phyloP scores from a whole-genome alignment of 179 eudicot species.

The Spergularia azorica region DNA sequence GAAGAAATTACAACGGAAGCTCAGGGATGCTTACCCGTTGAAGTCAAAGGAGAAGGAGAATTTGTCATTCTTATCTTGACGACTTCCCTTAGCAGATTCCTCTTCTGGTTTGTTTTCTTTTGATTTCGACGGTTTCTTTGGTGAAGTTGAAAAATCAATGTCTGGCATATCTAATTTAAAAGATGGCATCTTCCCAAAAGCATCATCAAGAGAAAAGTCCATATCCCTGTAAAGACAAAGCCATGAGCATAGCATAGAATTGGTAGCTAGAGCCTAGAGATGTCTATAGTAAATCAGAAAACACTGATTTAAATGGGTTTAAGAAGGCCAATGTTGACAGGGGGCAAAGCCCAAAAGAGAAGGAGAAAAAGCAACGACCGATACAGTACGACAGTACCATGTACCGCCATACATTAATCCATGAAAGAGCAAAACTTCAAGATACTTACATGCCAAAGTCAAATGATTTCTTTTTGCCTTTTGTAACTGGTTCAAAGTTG shows the following conservation, averaged over 20 bases:
- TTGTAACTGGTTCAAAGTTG: constrained; percentile 58
- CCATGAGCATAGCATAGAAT: constrained; percentile 7
- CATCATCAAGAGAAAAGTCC: constrained; percentile 78
- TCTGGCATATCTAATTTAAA: constrained; percentile 74
- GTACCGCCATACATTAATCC: not conserved
- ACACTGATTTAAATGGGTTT: not conserved
- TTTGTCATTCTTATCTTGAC: constrained; percentile 45
- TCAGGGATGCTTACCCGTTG: constrained; percentile 51
- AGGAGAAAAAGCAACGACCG: constrained; percentile 3
- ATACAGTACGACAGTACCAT: not conserved
- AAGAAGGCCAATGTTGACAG: not conserved
- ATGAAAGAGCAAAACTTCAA: constrained; percentile 19
- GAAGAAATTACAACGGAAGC: constrained; percentile 20
- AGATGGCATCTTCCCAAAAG: constrained; percentile 74
- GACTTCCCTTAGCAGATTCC: constrained; percentile 44
- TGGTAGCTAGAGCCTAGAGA: not conserved
- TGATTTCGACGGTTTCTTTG: constrained; percentile 50
- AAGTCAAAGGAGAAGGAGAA: constrained; percentile 69
- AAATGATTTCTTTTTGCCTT: constrained; percentile 73
- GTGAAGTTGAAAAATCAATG: constrained; percentile 63
- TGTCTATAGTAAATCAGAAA: not conserved
- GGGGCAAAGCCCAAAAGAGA: not conserved
- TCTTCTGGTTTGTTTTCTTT: constrained; percentile 49
- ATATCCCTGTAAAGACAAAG: constrained; percentile 55
- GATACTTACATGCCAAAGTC: constrained; percentile 75